Evolutionary conservation across 1,284 basidiomycete species (phyloP).

Genomic region (Entoloma clypeatum): DNA sequence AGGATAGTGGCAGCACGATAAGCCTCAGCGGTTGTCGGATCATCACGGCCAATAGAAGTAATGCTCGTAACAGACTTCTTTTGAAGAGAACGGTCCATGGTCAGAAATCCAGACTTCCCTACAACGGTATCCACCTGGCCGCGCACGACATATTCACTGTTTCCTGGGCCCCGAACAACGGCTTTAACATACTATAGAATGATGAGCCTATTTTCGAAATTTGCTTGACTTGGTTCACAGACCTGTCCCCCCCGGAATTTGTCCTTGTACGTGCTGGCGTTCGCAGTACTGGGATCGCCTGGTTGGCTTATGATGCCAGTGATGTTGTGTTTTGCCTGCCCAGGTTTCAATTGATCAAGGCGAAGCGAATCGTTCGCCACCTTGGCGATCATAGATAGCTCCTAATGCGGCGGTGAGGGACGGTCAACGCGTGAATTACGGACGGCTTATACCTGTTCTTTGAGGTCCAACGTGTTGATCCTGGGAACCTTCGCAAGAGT

Average conservation of each 20-base stretch:
- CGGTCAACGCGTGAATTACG: background rate
- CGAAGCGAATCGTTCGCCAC: constrained; percentile 45
- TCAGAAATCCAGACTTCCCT: constrained; percentile 25
- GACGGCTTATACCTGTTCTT: constrained; percentile 27
- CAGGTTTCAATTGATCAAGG: constrained; percentile 44
- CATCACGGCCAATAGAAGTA: constrained; percentile 46
- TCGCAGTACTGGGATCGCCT: constrained; percentile 22
- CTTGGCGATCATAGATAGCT: constrained; percentile 45
- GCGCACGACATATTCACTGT: constrained; percentile 22
- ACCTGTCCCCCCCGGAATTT: constrained; percentile 36
- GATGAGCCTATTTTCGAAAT: background rate
- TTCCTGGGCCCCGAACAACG: constrained; percentile 20
- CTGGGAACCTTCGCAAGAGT: constrained; percentile 35
- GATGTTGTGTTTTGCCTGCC: constrained; percentile 37
- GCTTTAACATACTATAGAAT: constrained; percentile 27
- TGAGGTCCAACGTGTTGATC: constrained; percentile 41
- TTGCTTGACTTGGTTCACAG: constrained; percentile 1
- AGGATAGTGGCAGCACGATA: constrained; percentile 43
- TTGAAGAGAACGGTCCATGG: constrained; percentile 17
- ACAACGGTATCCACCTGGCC: constrained; percentile 22
- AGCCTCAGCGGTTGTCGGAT: constrained; percentile 49
- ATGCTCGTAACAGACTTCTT: constrained; percentile 30
- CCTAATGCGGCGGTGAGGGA: constrained; percentile 18
- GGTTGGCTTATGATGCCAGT: constrained; percentile 22
- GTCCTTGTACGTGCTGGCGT: constrained; percentile 39